phyloP scores from a whole-genome alignment of 352 stramenopile genomes.

The Phytopythium litorale region DNA sequence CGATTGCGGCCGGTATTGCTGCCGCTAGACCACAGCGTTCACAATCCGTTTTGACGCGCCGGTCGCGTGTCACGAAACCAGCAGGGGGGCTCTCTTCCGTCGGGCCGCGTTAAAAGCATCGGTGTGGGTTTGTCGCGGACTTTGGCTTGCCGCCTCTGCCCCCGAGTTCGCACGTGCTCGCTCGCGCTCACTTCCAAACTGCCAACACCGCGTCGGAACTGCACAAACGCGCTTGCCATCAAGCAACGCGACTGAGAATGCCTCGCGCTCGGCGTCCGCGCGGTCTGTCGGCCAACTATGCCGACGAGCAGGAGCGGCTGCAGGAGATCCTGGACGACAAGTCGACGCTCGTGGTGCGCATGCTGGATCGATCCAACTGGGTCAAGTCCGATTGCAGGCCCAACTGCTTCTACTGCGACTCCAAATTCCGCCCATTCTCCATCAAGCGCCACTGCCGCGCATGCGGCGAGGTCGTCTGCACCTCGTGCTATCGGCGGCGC shows the following conservation, averaged over 20 bases:
- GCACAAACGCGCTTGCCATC: background rate
- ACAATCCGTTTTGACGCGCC: background rate
- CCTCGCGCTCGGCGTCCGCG: conserved; percentile 28
- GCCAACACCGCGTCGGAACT: background rate
- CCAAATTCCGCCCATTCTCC: conserved; percentile 72
- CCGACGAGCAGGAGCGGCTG: conserved; percentile 53
- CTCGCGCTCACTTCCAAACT: background rate
- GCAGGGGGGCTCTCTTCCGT: conserved; percentile 5
- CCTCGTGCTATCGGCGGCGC: conserved; percentile 59
- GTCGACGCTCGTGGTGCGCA: conserved; percentile 36
- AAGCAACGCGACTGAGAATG: background rate
- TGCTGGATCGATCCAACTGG: conserved; percentile 71
- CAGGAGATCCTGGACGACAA: conserved; percentile 56
- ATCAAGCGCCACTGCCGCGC: conserved; percentile 78
- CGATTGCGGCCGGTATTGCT: background rate
- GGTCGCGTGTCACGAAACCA: conserved; percentile 2
- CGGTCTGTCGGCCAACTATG: conserved; percentile 45
- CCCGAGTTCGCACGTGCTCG: background rate
- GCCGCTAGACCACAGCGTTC: background rate
- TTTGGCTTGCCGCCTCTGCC: background rate
- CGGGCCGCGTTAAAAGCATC: background rate
- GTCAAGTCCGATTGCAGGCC: conserved; percentile 61
- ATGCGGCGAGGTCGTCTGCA: conserved; percentile 80
- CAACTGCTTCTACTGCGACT: conserved; percentile 77
- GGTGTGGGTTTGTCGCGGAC: background rate